Conservation (phyloP, 2,329 filamentous ascomycete genomes). For the Elsinoe perseae region DNA sequence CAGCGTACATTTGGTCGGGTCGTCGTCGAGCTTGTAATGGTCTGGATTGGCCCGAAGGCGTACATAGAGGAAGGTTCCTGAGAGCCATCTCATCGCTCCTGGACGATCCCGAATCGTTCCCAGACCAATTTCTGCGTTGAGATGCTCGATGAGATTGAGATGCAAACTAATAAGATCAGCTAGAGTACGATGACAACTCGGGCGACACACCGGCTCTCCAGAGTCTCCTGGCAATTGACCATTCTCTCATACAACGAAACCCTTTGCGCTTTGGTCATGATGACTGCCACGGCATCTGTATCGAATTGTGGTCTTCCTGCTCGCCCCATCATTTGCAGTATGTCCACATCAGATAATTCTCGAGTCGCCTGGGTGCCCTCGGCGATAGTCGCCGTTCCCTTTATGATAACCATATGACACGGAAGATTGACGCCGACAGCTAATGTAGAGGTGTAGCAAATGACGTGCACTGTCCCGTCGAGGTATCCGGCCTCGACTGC, state of each 20-base stretch:
- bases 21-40: conserved; percentile 59
- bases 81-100: conserved; percentile 66
- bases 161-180: conserved; percentile 50
- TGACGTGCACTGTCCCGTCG: conserved; percentile 64
- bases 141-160: conserved; percentile 68
- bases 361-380: conserved; percentile 30
- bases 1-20: conserved; percentile 42
- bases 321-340: conserved; percentile 86
- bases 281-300: conserved; percentile 64
- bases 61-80: conserved; percentile 69
- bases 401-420: conserved; percentile 74
- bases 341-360: conserved; percentile 73
- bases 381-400: conserved; percentile 64
- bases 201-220: conserved; percentile 57
- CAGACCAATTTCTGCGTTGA: conserved; percentile 76
- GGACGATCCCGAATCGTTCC: conserved; percentile 59
- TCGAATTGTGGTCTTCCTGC: conserved; percentile 81
- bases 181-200: neutral
- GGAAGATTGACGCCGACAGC: conserved; percentile 79
- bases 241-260: conserved; percentile 62
- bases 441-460: conserved; percentile 80
- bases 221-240: conserved; percentile 61
- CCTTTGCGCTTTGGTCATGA: conserved; percentile 64
- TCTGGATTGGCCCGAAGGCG: conserved; percentile 62
- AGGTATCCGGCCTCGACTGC: conserved; percentile 62